Evolutionary conservation across 2,329 filamentous ascomycete genomes (phyloP), one percentile per base, ranked within the genome.

Genomic region (Ascochyta lentis): DNA sequence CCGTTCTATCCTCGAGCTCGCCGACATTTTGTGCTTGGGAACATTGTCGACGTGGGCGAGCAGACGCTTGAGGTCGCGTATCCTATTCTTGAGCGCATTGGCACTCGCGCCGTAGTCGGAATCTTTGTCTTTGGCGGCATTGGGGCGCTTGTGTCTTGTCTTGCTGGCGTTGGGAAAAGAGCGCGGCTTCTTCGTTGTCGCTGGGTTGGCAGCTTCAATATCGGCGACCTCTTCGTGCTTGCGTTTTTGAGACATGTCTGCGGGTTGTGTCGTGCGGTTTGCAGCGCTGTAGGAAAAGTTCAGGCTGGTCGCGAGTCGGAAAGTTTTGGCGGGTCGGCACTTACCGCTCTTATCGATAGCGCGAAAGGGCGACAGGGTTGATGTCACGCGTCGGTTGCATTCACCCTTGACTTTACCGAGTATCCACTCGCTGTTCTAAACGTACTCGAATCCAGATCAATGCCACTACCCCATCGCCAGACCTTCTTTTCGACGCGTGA

Each of bases 71-170:
- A 93, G 85, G 48, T 87, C 86, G 49, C 91, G 83, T 55, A 86
- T 86, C 41, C 88, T 84, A 75, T 90, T 90, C 77, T 90, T 92
- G 47, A 90, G 81, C 67, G 84, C 84, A 70, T 85, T 85, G 43
- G 86, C 71, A 15, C 77, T 70, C 54, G 63, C 65, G 29, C 61
- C 60, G 39, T 70, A 69, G 23, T 67, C 63, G 12, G 64, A 59
- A 37, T 69, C 64, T 23, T 60, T 49, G 19, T 69, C 64, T 47
- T 61, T 57, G 12, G 61, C 57, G 19, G 64, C 51, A 38, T 71
- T 64, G 10, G 63, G 61, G 29, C 64, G 65, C 57, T 63, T 66
- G 27, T 60, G 54, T 33, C 43, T 37, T 47, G 51, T 58, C 29
- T 54, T 56, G 49, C 56, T 50, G 3, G 64, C 59, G 43, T 67